Percentiles rank a stretch among this genome's conserved stretches.
Conservation (phyloP, 257 asterid genomes). For the Przewalskia tangutica region DNA sequence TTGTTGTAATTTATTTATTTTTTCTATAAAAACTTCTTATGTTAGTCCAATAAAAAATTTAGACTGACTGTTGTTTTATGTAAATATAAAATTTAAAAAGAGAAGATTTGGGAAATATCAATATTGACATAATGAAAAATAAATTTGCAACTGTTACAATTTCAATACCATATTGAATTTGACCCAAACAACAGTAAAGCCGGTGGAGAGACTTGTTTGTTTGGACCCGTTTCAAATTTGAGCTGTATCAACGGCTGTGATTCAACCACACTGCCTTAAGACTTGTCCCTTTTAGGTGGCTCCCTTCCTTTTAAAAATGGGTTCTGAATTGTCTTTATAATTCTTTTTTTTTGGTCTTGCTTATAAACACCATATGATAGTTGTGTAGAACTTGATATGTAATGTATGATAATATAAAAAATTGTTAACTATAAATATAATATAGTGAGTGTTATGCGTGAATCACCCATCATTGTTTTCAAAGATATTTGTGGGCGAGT, state of each 20-base stretch:
- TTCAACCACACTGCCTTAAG: neutral
- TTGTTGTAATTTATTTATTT: neutral
- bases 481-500: too few relatives aligned
- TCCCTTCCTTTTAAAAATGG: neutral
- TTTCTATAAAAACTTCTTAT: neutral
- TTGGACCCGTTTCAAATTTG: slow-evolving; percentile 5
- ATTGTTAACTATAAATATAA: too few relatives aligned
- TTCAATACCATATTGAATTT: neutral
- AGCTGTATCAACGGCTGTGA: neutral
- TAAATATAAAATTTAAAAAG: neutral
- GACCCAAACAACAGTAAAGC: neutral
- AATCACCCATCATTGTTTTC: too few relatives aligned
- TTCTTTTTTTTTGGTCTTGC: too few relatives aligned
- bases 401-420: too few relatives aligned
- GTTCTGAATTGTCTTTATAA: neutral
- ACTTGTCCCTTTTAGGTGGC: neutral
- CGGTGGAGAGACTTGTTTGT: neutral
- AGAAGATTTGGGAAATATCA: neutral
- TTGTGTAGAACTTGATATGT: too few relatives aligned
- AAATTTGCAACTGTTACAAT: neutral
- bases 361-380: too few relatives aligned
- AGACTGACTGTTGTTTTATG: neutral
- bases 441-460: too few relatives aligned
- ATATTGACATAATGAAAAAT: neutral
- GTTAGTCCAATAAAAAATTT: neutral